phyloP scores from a whole-genome alignment of 1,284 basidiomycete species.

The Papiliotrema nemorosa region DNA sequence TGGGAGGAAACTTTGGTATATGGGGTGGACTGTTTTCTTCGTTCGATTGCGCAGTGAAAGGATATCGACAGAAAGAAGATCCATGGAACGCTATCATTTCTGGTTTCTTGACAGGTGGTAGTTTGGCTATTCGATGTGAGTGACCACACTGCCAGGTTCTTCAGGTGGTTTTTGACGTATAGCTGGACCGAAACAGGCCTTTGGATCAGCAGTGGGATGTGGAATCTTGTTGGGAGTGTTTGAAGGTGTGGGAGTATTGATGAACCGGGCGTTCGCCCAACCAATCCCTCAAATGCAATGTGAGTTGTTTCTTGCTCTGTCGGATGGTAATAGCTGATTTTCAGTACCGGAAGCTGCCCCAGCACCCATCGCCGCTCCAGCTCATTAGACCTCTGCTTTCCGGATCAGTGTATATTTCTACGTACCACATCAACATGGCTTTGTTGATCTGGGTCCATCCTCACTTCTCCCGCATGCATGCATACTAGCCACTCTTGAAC shows the following conservation, averaged over 20 bases:
- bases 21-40: conserved; percentile 98
- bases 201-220: conserved; percentile 89
- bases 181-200: conserved; percentile 88
- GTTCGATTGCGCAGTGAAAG: conserved; percentile 97
- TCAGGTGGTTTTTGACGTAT: neutral
- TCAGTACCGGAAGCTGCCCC: conserved; percentile 4
- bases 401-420: too few species aligned
- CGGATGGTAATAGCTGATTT: neutral
- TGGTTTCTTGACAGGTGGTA: conserved; percentile 97
- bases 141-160: conserved; percentile 25
- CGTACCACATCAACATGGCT: neutral
- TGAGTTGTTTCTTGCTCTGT: conserved; percentile 16
- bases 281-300: conserved; percentile 47
- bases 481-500: neutral
- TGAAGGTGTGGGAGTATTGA: conserved; percentile 59
- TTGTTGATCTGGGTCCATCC: neutral
- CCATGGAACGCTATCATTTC: conserved; percentile 99
- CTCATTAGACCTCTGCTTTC: neutral
- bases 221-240: conserved; percentile 96
- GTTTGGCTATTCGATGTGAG: conserved; percentile 88
- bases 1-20: conserved; percentile 95
- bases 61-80: conserved; percentile 96
- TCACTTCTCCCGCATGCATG: neutral
- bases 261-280: conserved; percentile 47
- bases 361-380: conserved; percentile 1